Percentiles rank a stretch among this genome's conserved stretches.
Evolutionary conservation across 345 rosid genomes (phyloP).

Genomic region (Dimocarpus longan): DNA sequence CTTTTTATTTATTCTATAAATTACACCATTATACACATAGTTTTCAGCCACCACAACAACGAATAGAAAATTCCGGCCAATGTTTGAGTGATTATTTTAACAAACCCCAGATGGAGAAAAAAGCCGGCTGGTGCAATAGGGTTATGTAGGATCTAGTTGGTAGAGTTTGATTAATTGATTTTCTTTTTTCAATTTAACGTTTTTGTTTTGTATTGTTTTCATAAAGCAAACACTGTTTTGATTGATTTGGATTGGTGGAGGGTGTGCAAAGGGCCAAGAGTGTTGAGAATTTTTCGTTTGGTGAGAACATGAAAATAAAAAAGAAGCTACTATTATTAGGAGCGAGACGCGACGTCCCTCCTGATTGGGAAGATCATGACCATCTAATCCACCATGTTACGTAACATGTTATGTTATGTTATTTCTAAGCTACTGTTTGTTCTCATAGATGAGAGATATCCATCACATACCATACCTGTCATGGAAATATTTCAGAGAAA

Average conservation of each 20-base stretch:
- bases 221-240: background rate
- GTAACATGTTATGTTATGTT: conserved; percentile 8
- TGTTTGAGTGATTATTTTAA: conserved; percentile 19
- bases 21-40: conserved; percentile 11
- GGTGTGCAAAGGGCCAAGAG: conserved; percentile 13
- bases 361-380: conserved; percentile 43
- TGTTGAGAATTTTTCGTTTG: conserved; percentile 21
- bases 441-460: background rate
- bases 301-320: conserved; percentile 22
- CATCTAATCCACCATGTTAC: conserved; percentile 36
- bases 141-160: conserved; percentile 46
- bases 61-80: conserved; percentile 30
- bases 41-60: conserved; percentile 27
- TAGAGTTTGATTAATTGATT: conserved; percentile 40
- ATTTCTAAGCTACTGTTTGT: conserved; percentile 11
- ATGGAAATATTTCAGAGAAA: conserved; percentile 16
- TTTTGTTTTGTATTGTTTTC: background rate
- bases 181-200: background rate
- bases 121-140: conserved; percentile 64
- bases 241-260: conserved; percentile 36
- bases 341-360: conserved; percentile 41
- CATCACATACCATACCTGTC: conserved; percentile 21
- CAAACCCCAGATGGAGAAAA: conserved; percentile 23
- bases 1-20: conserved; percentile 13
- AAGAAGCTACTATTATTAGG: conserved; percentile 14